Conservation (phyloP, 208 protist genomes). For the Trypanosoma caninum region DNA sequence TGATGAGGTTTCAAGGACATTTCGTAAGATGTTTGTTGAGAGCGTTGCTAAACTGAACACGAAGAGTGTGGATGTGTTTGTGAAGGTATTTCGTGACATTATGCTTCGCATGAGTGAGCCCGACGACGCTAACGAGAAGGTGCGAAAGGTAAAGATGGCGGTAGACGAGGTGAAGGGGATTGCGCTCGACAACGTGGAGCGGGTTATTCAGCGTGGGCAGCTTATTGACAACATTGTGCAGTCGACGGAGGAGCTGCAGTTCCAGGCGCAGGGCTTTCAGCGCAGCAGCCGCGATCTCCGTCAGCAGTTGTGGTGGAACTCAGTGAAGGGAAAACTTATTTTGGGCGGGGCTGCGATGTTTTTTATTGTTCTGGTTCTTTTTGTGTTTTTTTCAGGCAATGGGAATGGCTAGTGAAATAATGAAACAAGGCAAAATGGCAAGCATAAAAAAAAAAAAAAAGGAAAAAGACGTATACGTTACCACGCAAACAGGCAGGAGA, state of each 20-base stretch:
- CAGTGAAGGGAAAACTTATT: conserved; percentile 70
- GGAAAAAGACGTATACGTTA: background rate
- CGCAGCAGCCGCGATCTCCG: conserved; percentile 75
- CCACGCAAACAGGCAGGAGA: too few relatives aligned
- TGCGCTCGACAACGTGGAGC: conserved; percentile 85
- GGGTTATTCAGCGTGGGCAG: conserved; percentile 72
- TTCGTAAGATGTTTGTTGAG: conserved; percentile 89
- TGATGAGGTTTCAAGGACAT: conserved; percentile 67
- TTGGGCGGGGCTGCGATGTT: conserved; percentile 46
- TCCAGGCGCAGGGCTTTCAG: conserved; percentile 86
- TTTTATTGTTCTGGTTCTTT: conserved; percentile 77
- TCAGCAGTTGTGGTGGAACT: conserved; percentile 89
- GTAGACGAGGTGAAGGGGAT: conserved; percentile 83
- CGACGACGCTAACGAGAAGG: conserved; percentile 45
- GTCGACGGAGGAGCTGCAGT: conserved; percentile 83
- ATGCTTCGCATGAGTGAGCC: conserved; percentile 43
- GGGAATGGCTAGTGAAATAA: conserved; percentile 3
- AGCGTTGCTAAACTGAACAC: conserved; percentile 48
- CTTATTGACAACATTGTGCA: conserved; percentile 89
- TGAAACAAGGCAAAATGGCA: background rate
- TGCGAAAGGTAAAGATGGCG: conserved; percentile 64
- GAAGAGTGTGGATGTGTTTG: conserved; percentile 64
- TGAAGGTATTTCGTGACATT: conserved; percentile 58
- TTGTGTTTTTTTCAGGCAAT: conserved; percentile 62
- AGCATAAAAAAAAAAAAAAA: conserved; percentile 1